These are phyloP conservation scores for Auricularia heimuer DNA, from an alignment of 768 basidiomycete species.

Conservation along the genomic window DNA sequence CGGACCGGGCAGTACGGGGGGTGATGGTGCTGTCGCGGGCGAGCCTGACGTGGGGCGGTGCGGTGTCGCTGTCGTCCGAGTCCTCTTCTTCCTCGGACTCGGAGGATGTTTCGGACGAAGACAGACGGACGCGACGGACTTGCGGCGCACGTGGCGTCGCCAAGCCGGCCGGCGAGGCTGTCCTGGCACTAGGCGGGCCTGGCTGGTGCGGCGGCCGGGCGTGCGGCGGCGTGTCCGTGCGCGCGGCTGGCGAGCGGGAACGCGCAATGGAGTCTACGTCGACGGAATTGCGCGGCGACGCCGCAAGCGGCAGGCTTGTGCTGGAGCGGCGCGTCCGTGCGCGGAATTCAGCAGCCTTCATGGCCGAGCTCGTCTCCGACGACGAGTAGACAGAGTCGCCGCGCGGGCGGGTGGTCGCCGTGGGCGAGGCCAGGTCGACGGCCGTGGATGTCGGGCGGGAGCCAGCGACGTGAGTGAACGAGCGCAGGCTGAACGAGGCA, in stretches of 20 bases:
- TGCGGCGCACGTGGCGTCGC: not conserved
- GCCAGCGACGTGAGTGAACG: constrained; percentile 52
- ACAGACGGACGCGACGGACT: not conserved
- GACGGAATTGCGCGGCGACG: not conserved
- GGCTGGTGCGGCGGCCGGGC: not conserved
- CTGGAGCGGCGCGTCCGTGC: not conserved
- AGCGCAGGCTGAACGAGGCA: constrained; percentile 59
- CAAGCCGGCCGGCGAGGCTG: not conserved
- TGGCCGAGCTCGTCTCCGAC: not conserved
- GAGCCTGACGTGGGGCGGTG: not conserved
- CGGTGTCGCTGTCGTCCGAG: constrained; percentile 1
- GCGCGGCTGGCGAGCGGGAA: not conserved
- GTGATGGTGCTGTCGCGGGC: not conserved
- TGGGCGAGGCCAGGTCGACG: not conserved
- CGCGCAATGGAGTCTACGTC: not conserved
- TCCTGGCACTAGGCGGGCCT: not conserved
- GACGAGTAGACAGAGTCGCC: not conserved
- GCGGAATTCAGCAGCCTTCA: not conserved
- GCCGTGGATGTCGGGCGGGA: not conserved
- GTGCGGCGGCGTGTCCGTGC: not conserved
- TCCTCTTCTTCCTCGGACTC: constrained; percentile 4
- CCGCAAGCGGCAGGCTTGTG: not conserved
- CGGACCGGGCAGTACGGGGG: not conserved
- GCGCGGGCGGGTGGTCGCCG: not conserved
- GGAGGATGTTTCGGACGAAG: not conserved